Evolutionary conservation across 192 early-diverging fungal genomes (phyloP).

Genomic region (Mortierella antarctica): DNA sequence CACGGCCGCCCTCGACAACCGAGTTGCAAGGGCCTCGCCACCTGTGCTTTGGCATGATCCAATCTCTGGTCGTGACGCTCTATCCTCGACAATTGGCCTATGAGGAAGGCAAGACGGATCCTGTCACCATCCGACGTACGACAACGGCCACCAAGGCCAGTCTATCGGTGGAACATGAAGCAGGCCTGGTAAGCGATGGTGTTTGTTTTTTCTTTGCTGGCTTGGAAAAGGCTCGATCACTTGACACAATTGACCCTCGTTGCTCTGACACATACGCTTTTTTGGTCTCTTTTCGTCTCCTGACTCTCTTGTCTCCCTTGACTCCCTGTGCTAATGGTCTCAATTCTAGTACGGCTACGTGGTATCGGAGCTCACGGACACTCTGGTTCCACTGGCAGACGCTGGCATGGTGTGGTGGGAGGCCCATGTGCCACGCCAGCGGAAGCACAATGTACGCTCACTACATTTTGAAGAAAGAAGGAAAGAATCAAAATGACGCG

Average conservation of each 20-base stretch:
- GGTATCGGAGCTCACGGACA: constrained; percentile 43
- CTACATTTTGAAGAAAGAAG: neutral
- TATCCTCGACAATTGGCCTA: constrained; percentile 48
- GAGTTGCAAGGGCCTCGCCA: constrained; percentile 1
- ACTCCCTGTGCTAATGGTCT: neutral
- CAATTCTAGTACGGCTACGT: constrained; percentile 38
- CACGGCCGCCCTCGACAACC: too few relatives aligned
- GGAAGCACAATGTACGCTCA: constrained; percentile 25
- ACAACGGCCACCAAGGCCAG: constrained; percentile 40
- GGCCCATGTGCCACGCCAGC: constrained; percentile 37
- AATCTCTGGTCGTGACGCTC: constrained; percentile 41
- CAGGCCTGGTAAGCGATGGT: constrained; percentile 36
- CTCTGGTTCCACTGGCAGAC: constrained; percentile 33
- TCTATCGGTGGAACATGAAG: constrained; percentile 40
- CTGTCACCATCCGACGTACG: constrained; percentile 22
- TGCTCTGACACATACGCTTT: constrained; percentile 1
- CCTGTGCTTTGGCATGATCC: constrained; percentile 54
- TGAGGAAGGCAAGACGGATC: constrained; percentile 47
- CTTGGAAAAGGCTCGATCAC: neutral
- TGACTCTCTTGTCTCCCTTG: constrained; percentile 1
- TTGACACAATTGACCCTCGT: constrained; percentile 5
- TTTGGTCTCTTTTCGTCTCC: constrained; percentile 6
- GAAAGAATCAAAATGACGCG: neutral
- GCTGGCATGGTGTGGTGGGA: constrained; percentile 50
- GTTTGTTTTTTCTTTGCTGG: neutral